Base-by-base conservation (phyloP, 2,329 filamentous ascomycete species). In the Zymoseptoria ardabiliae region DNA sequence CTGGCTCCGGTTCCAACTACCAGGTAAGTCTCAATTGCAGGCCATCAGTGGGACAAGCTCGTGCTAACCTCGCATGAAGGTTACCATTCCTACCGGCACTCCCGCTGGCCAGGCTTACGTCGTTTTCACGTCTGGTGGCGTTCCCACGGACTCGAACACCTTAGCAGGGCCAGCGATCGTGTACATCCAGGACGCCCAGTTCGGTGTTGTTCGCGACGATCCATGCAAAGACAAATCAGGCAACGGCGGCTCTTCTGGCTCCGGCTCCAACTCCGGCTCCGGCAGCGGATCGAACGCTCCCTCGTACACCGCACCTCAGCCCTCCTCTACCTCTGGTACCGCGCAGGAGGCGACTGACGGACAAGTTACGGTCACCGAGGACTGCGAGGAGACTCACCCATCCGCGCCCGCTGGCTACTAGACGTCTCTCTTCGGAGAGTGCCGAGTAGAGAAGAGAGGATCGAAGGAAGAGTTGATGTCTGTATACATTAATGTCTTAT, bases 151-250 rank as follows among this genome's bases (percentile, higher is more conserved):
- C 41, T 66, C 68, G 54, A 68, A 66, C 62, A 70, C 62, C 45
- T 58, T 69, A n/a, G 69, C 69, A 50, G 69, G 69, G 52, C 69
- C 69, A 49, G 69, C 68, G 51, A 59, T 68, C 35, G 55, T 69
- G 13, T 41, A 62, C 55, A 55, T 68, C 17, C 59, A 59, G 45
- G 65, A 66, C 30, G 62, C 63, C 28, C 54, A 25, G 48, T 57
- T 25, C 30, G 58, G 58, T 11, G 22, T 53, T 1, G 22, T 53
- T 2, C 22, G 22, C 7, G 51, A 53, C 22, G 9, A 35, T 4
- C 30, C 30, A 13, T 35, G 30, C 30, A 9, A 4, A 28, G 9
- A 9, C 10, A 13, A 17, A 9, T 35, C 30, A 2, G 30, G 30
- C 30, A 35, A 35, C 30, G 30, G 30, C 4, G 30, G 10, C 13